These are phyloP conservation scores for Hyaloraphidium curvatum DNA, from an alignment of 192 early-diverging fungal species.

Conservation along the genomic window DNA sequence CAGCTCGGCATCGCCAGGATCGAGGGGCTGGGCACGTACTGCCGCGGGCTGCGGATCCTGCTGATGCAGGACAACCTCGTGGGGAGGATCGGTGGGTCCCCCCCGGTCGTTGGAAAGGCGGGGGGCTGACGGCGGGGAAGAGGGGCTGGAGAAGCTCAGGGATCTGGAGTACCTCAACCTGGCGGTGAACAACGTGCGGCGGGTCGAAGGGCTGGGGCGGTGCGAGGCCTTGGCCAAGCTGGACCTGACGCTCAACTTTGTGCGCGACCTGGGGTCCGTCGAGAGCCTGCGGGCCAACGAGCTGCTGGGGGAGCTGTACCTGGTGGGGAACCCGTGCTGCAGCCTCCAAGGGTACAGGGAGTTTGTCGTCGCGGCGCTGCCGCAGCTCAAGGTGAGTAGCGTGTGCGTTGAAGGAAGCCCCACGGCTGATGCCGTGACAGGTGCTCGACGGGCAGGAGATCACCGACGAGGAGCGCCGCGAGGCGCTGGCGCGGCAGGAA, in stretches of 20 bases:
- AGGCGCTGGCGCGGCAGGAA: neutral
- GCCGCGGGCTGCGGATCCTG: conserved; percentile 32
- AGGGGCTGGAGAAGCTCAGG: conserved; percentile 35
- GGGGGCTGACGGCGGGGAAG: too few species aligned
- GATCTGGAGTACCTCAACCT: conserved; percentile 32
- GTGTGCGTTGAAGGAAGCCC: neutral
- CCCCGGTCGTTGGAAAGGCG: neutral
- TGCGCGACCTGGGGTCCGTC: conserved; percentile 25
- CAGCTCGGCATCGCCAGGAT: conserved; percentile 45
- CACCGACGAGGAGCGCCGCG: neutral
- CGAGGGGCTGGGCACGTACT: conserved; percentile 37
- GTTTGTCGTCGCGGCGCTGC: conserved; percentile 27
- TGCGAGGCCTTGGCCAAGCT: conserved; percentile 34
- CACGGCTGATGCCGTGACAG: neutral
- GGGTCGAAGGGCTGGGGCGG: conserved; percentile 33
- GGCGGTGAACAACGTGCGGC: conserved; percentile 33
- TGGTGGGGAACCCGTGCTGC: conserved; percentile 33
- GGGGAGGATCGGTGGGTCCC: conserved; percentile 25
- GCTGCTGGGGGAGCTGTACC: conserved; percentile 24
- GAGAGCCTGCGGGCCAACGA: conserved; percentile 19
- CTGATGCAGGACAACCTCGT: conserved; percentile 39
- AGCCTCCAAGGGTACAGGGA: conserved; percentile 26
- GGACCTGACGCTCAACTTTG: conserved; percentile 40
- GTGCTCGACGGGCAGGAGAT: neutral
- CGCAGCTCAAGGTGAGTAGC: conserved; percentile 25